Evolutionary conservation across 2,329 filamentous ascomycete species (phyloP), one percentile per base, ranked within the genome.

Genomic region (Aspergillus caelatus): DNA sequence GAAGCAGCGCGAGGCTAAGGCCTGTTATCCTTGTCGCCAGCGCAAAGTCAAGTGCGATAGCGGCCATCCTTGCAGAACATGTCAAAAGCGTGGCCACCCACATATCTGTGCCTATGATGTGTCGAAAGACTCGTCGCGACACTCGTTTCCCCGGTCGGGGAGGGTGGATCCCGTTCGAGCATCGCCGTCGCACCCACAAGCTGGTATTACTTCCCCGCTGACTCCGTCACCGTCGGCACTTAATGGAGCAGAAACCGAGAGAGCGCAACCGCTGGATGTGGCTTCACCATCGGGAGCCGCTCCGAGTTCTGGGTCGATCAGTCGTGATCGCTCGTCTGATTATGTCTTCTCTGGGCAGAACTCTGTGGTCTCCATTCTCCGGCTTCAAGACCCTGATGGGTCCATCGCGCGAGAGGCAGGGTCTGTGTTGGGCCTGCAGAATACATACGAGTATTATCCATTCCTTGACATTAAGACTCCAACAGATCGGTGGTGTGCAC

Each of bases 1-100:
- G 52, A 71, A 73, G 58, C 68, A 72, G 26, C 69, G 73, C 30
- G 75, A 75, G 61, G 56, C 68, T 3, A 71, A 68, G 54, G 75
- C 75, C 7, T 77, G 75, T 41, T 77, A 77, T 62, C 74, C 75
- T 6, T 77, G 75, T 61, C 70, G 71, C 19, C 72, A 75, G 60
- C 71, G 75, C n/a, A 77, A 78, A 57, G 75, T 77, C 14, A 76
- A 77, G 63, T 78, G 76, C 45, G 74, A 77, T 46, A 71, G 70
- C 3, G 56, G 23, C 2, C 65, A 71, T 7, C 74, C 74, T 12
- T 76, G 75, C 61, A 64, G 62, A 21, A 76, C 71, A 0, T 76
- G 75, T 57, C 62, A 62, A 21, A 68, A 67, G 36, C 65, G 74
- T 3, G 70, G 67, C 16, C 73, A 76, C 53, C 71, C 72, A 3